These are phyloP conservation scores for Marchantia paleacea DNA, from an alignment of 225 moss, liverwort and hornwort genomes.

Conservation along the genomic window DNA sequence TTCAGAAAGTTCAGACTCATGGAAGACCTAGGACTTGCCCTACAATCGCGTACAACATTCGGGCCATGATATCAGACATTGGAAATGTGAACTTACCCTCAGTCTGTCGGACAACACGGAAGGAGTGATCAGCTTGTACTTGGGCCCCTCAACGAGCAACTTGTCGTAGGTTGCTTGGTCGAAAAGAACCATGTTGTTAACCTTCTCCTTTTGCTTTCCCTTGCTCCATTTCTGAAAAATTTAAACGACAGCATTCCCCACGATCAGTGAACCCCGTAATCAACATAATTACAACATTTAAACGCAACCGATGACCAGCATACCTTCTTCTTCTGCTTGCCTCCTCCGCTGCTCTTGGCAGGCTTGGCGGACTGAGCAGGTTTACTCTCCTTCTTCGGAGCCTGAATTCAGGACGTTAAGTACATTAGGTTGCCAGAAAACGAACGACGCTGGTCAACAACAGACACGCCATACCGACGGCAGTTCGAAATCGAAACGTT, in stretches of 20 bases:
- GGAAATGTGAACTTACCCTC: conserved; percentile 22
- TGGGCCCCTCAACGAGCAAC: conserved; percentile 53
- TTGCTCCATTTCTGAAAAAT: conserved; percentile 60
- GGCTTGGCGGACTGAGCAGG: conserved; percentile 64
- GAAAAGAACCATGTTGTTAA: conserved; percentile 68
- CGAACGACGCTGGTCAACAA: background rate
- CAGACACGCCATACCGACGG: background rate
- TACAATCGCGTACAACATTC: background rate
- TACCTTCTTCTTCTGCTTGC: conserved; percentile 99
- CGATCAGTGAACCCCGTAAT: background rate
- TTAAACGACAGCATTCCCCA: too few relatives aligned
- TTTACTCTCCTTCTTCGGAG: conserved; percentile 86
- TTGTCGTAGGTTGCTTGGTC: conserved; percentile 64
- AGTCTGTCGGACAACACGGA: conserved; percentile 61
- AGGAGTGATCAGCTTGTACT: conserved; percentile 66
- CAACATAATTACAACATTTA: background rate
- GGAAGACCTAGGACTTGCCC: too few relatives aligned
- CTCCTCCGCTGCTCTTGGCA: conserved; percentile 88
- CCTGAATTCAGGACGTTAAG: conserved; percentile 31
- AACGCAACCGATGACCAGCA: background rate
- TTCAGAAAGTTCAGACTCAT: background rate
- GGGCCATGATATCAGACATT: background rate
- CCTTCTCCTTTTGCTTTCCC: conserved; percentile 75
- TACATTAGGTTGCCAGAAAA: background rate
- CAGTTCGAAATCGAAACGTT: background rate